Base-by-base conservation (phyloP, 2,329 filamentous ascomycete species). In the Fonsecaea monophora region DNA sequence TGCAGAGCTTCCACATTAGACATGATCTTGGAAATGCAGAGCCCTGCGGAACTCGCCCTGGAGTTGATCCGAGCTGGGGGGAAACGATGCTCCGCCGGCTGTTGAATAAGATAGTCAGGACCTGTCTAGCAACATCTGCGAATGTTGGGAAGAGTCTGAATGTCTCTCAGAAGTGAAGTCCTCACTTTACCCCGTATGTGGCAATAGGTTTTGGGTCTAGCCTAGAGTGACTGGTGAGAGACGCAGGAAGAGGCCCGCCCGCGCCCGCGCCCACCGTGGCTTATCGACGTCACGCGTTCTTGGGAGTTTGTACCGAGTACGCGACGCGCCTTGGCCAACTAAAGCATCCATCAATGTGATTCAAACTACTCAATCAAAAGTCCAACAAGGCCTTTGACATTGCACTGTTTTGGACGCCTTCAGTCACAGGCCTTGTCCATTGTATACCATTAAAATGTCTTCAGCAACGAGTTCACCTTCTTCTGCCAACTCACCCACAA, bases 391-490 rank as follows among this genome's bases (percentile, higher is more conserved):
- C 25, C 21, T 25, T 50, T 50, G 45, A 50, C 13, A 50, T 25
- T 50, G 6, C 45, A 37, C 12, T 42, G 50, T 50, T 40, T 34
- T 25, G 30, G 32, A 50, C 57, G 35, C 25, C 30, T 60, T 60
- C 48, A n/a, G 25, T 30, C 18, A 32, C 25, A 7, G 10, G 13
- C 12, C 12, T 7, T 15, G 12, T n/a, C 10, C 38, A 10, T 18
- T 32, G 21, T 37, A 40, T 40, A 34, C 40, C n/a, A 32, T 30
- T 53, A 15, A 45, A 6, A 68, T 68, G 67, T 64, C 66, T 35
- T 68, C 68, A 10, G 53, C 66, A n/a, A 54, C 60, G 21, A 48
- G 37, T 7, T 66, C 68, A 3, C 68, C 68, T 7, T 65, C 57
- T 15, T 30, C 63, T 3, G 37, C 62, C 15, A 60, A 37, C 35